These are phyloP conservation scores for Pseudogymnoascus sp. DNA, from an alignment of 2,329 filamentous ascomycete genomes.

Conservation along the genomic window DNA sequence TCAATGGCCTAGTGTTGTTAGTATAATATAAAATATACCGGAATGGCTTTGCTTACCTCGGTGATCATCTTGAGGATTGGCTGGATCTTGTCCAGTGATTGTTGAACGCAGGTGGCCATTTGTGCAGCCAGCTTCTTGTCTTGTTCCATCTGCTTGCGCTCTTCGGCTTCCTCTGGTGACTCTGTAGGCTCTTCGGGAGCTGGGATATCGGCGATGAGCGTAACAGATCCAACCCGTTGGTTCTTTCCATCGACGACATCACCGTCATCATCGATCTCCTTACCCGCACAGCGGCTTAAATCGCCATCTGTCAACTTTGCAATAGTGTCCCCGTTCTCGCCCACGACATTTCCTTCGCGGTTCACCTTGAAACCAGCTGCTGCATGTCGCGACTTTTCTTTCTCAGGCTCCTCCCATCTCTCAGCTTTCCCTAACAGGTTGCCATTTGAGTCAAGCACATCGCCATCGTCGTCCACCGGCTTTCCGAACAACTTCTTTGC, in stretches of 20 bases:
- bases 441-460: constrained; percentile 70
- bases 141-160: constrained; percentile 49
- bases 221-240: constrained; percentile 58
- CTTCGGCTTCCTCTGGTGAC: constrained; percentile 50
- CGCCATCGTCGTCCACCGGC: constrained; percentile 71
- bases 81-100: constrained; percentile 75
- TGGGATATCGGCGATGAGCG: constrained; percentile 54
- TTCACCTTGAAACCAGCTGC: constrained; percentile 50
- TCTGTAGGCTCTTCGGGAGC: constrained; percentile 43
- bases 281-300: constrained; percentile 54
- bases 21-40: constrained; percentile 27
- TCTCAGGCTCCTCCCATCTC: constrained; percentile 45
- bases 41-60: constrained; percentile 45
- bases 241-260: constrained; percentile 65
- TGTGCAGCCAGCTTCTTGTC: constrained; percentile 71
- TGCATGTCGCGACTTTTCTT: constrained; percentile 43
- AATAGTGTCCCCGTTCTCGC: constrained; percentile 52
- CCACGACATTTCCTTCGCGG: constrained; percentile 50
- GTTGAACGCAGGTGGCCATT: constrained; percentile 64
- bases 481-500: constrained; percentile 65
- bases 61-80: constrained; percentile 83
- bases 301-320: constrained; percentile 64
- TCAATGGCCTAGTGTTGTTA: constrained; percentile 57
- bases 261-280: constrained; percentile 62
- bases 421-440: constrained; percentile 51